Base-by-base conservation (phyloP, 768 basidiomycete genomes). In the Leccinum aurantiacum region DNA sequence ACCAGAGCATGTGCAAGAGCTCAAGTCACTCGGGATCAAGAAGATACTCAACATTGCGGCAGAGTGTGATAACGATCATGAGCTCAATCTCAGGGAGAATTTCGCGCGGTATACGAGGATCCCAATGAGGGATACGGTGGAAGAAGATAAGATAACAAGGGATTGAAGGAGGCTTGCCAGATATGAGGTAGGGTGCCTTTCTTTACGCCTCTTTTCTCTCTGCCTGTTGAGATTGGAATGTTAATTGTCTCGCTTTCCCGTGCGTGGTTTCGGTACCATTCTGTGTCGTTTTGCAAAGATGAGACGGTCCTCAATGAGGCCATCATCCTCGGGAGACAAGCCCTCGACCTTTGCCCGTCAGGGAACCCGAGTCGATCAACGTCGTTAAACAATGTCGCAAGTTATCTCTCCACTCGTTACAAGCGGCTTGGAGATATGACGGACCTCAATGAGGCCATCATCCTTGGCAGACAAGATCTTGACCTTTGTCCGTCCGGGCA, bases 41-140 rank as follows among this genome's bases (percentile, higher is more conserved):
- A 78, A 94, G 58, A 93, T 98, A 63, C 74, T 98, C 60, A 98
- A 98, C 69, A 87, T 97, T 51, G 95, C 95, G 22, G 82, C 83
- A 11, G 95, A 98, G 75, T 97, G 94, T 71, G 89, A 94, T 63
- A 84, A 94, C 64, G 87, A 93, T 67, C 85, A 87, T 54, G 91
- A 89, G 2, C 74, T 95, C 63, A 75, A 78, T 17, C 67, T 95
- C 58, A 79, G 79, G 50, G 80, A 85, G 57, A 79, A 79, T 11
- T 97, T 98, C 71, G 93, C 94, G 63, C 84, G 84, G 65, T 98
- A 98, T 71, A 76, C 84, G 50, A 89, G 86, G 67, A 90, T 98
- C 46, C 91, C 94, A 6, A 95, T 98, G 92, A 80, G 93, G 63
- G 95, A 98, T 76, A 94, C 88, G 3, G 93, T 98, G 15, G 95